These are phyloP conservation scores for Cucurbita maxima DNA, from an alignment of 306 rosid genomes.

Conservation along the genomic window DNA sequence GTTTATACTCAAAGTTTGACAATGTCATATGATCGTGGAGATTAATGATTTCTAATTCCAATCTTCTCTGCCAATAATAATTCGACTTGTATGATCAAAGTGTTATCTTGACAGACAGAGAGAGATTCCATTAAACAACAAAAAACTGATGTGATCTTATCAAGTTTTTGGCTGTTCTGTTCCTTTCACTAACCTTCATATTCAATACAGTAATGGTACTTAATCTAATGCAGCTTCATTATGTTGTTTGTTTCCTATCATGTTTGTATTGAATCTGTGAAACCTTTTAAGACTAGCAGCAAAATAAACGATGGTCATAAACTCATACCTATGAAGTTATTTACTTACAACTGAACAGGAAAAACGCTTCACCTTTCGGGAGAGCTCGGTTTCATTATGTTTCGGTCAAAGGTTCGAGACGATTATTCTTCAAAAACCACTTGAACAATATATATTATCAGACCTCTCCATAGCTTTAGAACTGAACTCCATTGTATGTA, in stretches of 20 bases:
- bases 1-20: too few relatives aligned
- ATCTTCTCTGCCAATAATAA: too few relatives aligned
- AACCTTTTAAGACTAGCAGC: background rate
- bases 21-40: too few relatives aligned
- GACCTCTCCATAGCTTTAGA: conserved; percentile 22
- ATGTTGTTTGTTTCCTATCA: conserved; percentile 1
- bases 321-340: background rate
- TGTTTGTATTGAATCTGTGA: background rate
- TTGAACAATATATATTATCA: conserved; percentile 15
- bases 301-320: background rate
- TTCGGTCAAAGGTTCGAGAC: conserved; percentile 20
- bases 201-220: background rate
- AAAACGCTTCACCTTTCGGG: background rate
- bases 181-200: background rate
- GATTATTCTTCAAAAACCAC: conserved; percentile 22
- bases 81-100: background rate
- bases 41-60: background rate
- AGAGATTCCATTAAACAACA: background rate
- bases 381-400: conserved; percentile 13
- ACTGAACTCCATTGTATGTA: conserved; percentile 6
- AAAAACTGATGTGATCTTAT: background rate
- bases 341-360: background rate
- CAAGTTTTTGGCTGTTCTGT: background rate
- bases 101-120: background rate
- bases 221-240: background rate